Base-by-base conservation (phyloP, 768 basidiomycete species). In the Gelatoporia subvermispora region DNA sequence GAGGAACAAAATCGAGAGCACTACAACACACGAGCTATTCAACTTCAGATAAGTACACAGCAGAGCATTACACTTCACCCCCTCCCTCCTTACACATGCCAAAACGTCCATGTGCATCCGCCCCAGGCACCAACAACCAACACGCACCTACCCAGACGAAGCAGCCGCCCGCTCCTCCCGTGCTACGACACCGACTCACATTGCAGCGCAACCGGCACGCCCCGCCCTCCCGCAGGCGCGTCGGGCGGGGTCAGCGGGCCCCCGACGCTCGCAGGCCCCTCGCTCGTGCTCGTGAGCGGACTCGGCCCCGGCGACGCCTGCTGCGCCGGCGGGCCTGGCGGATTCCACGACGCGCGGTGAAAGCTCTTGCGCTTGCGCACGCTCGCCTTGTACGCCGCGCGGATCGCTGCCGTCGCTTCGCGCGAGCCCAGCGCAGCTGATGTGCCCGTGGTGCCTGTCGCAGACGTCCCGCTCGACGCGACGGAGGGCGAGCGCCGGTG, bases 261-360 rank as follows among this genome's bases (percentile, higher is more conserved):
- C 8, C 49, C 46, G 5, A 49, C 47, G 38, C 49, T 54, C 37
- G 31, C 42, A 18, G 53, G 45, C 8, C 39, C 51, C 16, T 18
- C 47, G 43, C 51, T 48, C 20, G 36, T 35, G 34, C 51, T 48
- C 42, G 28, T 31, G 7, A 48, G 16, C 17, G 51, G 51, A 43
- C 51, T 52, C 38, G 47, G 43, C 21, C 43, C 49, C 4, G 48
- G 4, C 13, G 21, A 40, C 20, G 35, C 24, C 2, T 41, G 34
- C 17, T 22, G 35, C 28, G 17, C 22, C 24, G 15, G 25, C 35
- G 4, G 25, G 34, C 20, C 16, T 42, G 28, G 28, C 28, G 61
- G 61, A 48, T 61, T 74, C 78, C 78, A 79, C 43, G 78, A 79
- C 48, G 72, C 72, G 37, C 78, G 68, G 51, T 76, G 72, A 53